Percentiles rank a stretch among this genome's conserved stretches.
These are phyloP conservation scores for Dalbergia oliveri DNA, from an alignment of 306 rosid genomes.

Conservation along the genomic window DNA sequence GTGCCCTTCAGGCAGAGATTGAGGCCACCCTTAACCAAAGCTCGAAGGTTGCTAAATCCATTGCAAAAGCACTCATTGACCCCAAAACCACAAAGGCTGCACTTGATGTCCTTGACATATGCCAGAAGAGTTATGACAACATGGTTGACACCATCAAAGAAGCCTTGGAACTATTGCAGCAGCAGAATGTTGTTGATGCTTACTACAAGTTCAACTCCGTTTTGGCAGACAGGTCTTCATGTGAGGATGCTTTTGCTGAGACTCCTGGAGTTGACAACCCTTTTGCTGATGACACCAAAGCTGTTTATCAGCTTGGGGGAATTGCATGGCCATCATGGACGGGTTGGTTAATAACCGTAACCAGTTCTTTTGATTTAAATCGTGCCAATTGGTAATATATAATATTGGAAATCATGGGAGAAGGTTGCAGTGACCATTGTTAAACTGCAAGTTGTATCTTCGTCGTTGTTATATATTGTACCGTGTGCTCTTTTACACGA, in stretches of 20 bases:
- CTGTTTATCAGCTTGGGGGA: conserved; percentile 10
- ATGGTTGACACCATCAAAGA: conserved; percentile 30
- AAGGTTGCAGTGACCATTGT: background rate
- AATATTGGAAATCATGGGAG: conserved; percentile 6
- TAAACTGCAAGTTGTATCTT: background rate
- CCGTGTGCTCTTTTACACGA: background rate
- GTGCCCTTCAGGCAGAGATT: too few species aligned
- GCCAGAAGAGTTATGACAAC: background rate
- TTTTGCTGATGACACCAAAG: background rate
- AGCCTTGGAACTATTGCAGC: background rate
- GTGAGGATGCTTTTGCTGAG: conserved; percentile 34
- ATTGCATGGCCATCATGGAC: conserved; percentile 37
- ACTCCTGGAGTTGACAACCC: conserved; percentile 10
- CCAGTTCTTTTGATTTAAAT: background rate
- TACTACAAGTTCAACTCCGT: conserved; percentile 32
- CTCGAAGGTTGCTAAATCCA: too few species aligned
- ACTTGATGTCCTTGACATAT: background rate
- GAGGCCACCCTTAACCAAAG: too few species aligned
- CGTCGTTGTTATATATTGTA: background rate
- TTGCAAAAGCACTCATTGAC: too few species aligned
- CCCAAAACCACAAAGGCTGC: too few species aligned
- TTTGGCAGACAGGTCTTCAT: background rate
- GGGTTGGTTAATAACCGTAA: background rate
- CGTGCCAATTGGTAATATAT: background rate
- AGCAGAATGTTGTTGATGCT: conserved; percentile 40